Conservation (phyloP, 75 land plant species). For the Cunninghamia lanceolata region DNA sequence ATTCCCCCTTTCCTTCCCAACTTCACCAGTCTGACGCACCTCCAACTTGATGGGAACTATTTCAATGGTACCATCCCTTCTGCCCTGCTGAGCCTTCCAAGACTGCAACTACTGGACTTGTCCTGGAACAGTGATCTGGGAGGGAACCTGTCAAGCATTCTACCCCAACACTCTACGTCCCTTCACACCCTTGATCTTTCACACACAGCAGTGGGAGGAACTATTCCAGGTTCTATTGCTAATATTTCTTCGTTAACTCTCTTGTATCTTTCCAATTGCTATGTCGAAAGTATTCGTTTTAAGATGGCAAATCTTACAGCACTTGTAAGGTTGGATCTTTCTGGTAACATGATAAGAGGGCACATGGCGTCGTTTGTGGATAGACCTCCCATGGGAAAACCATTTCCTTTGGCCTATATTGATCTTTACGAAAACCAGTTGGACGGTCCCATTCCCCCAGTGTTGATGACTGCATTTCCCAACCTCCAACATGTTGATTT, state of each 20-base stretch:
- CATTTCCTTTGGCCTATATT: background rate
- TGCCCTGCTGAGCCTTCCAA: background rate
- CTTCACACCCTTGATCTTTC: background rate
- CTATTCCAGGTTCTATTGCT: background rate
- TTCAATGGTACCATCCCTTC: no score
- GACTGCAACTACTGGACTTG: background rate
- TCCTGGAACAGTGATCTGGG: background rate
- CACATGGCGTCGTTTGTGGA: background rate
- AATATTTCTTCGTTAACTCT: background rate
- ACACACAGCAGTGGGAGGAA: background rate
- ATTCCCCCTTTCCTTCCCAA: no score
- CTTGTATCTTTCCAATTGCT: background rate
- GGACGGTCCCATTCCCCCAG: background rate
- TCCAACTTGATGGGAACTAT: no score
- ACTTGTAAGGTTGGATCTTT: background rate
- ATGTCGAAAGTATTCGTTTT: background rate
- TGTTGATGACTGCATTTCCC: background rate
- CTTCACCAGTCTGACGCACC: background rate
- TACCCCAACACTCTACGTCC: background rate
- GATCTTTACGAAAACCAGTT: background rate
- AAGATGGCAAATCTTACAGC: background rate
- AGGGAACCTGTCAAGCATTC: background rate
- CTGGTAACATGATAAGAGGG: background rate
- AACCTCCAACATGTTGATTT: background rate
- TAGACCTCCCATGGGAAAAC: background rate